Base-by-base conservation (phyloP, 179 eudicot genomes). In the Beta lomatogona region DNA sequence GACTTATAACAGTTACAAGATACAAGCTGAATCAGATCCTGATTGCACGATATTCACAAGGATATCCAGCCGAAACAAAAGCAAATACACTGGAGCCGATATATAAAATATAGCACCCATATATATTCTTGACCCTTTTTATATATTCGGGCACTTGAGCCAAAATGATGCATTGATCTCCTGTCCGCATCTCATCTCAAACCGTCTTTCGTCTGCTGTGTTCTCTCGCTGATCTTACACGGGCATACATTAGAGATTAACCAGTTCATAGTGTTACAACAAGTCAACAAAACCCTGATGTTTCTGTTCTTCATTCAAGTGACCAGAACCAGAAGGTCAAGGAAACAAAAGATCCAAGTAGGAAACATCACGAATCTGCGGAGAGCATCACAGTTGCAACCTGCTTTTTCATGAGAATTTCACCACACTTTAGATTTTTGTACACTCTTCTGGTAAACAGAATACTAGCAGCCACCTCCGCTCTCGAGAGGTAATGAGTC, bases 401-500 rank as follows among this genome's bases (percentile, higher is more conserved):
- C 4, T 52, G 41, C 79, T 16, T 52, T 9, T 75, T 48, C 76
- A 28, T 11, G 46, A 77, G 75, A 80, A 81, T 45, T 77, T 28
- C 77, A 12, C 28, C 46, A 15, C 65, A 68, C 31, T 41, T 46
- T 65, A 18, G 72, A 57, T 21, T 77, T 58, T 70, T 80, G 74
- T 83, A 67, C 74, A 61, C 68, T 84, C 67, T 53, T 76, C 64
- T 46, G 28, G 44, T 19, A 28, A 70, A n/a, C 25, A 77, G 64
- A 67, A 69, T 66, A 22, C 50, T 57, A 77, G 61, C 59, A 57
- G 63, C 81, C 36, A 41, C 69, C 73, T 85, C 78, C 87, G 58
- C 81, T 83, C 88, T 79, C 90, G 8, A 45, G 64, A 53, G 83
- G 75, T 73, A 76, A 48, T 36, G 89, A 80, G 65, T 83, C 89